A percentile compares a stretch with the other conserved stretches of the same genome.
Evolutionary conservation across 148 eudicot genomes (phyloP).

Genomic region (Spergularia bocconei): DNA sequence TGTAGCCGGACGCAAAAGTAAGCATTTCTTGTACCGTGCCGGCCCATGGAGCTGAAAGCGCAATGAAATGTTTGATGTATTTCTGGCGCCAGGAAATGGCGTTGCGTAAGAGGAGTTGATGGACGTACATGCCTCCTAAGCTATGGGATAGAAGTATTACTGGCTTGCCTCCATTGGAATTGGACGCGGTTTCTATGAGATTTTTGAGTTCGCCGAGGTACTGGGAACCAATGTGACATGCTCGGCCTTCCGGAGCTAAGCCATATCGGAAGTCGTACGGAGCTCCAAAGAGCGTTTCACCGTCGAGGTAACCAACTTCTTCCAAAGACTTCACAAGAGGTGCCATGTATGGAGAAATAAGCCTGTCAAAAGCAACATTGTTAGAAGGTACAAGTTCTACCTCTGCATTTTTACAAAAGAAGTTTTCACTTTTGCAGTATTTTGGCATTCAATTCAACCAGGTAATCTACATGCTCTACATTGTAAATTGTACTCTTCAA

Average conservation of each 20-base stretch:
- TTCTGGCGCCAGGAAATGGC: constrained; percentile 55
- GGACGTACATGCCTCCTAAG: constrained; percentile 74
- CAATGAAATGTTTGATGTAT: constrained; percentile 72
- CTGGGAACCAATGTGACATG: constrained; percentile 48
- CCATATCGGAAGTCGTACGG: constrained; percentile 96
- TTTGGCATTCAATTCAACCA: no score
- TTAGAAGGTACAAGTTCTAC: no score
- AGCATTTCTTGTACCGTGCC: constrained; percentile 77
- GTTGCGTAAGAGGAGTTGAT: constrained; percentile 60
- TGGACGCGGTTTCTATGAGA: constrained; percentile 58
- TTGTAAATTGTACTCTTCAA: no score
- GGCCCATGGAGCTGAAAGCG: constrained; percentile 85
- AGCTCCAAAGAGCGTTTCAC: constrained; percentile 73
- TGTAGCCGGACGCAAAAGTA: constrained; percentile 81
- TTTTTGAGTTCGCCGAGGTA: constrained; percentile 62
- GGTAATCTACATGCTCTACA: no score
- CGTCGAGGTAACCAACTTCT: constrained; percentile 54
- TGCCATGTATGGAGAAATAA: constrained; percentile 65
- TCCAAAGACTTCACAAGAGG: constrained; percentile 61
- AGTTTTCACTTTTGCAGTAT: no score
- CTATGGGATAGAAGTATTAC: constrained; percentile 77
- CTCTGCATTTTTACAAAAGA: no score
- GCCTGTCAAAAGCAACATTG: constrained; percentile 31
- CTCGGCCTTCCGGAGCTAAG: constrained; percentile 61
- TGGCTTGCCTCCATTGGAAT: constrained; percentile 54